These are phyloP conservation scores for Artemisia argyi DNA, from an alignment of 129 eudicot species.

Conservation along the genomic window DNA sequence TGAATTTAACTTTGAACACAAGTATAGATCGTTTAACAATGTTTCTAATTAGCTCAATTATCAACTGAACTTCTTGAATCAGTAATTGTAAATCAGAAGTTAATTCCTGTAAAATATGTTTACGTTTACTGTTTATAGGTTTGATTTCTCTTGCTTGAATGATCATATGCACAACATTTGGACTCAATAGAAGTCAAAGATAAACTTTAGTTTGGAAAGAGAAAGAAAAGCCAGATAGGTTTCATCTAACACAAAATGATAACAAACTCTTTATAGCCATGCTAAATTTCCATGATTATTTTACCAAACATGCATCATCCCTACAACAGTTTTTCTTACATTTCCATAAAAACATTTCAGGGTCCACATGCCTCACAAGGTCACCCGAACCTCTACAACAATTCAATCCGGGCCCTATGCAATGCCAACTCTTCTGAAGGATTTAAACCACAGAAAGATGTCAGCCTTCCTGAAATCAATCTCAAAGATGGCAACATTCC, in stretches of 20 bases:
- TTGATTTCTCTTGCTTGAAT: neutral
- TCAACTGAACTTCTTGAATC: no score
- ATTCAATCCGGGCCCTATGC: slow-evolving; percentile 85
- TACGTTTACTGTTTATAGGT: no score
- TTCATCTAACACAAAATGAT: slow-evolving; percentile 4
- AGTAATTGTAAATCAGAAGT: no score
- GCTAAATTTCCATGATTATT: slow-evolving; percentile 16
- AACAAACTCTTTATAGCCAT: slow-evolving; percentile 10
- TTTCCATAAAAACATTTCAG: slow-evolving; percentile 43
- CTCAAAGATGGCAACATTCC: slow-evolving; percentile 51
- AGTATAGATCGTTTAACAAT: no score
- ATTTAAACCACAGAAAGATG: slow-evolving; percentile 81
- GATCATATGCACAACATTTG: neutral
- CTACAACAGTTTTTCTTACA: neutral
- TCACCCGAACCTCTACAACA: slow-evolving; percentile 59
- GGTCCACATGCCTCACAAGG: slow-evolving; percentile 80
- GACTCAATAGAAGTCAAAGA: neutral
- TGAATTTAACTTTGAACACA: no score
- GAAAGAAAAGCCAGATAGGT: neutral
- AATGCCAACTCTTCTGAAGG: slow-evolving; percentile 98
- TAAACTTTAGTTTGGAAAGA: neutral
- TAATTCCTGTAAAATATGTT: no score
- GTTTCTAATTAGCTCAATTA: no score
- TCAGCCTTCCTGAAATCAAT: slow-evolving; percentile 83
- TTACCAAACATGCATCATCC: neutral